A percentile compares a stretch with the other conserved stretches of the same genome.
These are phyloP conservation scores for Lasiosphaeria miniovina DNA, from an alignment of 495 filamentous ascomycete species.

Conservation along the genomic window DNA sequence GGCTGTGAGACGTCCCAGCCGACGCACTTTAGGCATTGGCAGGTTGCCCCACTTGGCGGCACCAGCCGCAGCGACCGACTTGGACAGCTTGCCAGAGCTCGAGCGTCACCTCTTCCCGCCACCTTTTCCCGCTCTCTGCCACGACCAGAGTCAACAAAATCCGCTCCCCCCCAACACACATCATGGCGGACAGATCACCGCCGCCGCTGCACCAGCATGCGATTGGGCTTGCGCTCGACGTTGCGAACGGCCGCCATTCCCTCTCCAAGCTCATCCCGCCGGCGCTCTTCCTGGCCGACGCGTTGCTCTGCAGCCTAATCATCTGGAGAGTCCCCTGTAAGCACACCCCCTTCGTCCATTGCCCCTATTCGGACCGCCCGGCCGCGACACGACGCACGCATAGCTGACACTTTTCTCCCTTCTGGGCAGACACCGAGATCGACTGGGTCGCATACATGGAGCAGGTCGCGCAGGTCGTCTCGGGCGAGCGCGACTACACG, in stretches of 20 bases:
- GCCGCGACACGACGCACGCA: background rate
- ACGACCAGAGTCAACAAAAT: constrained; percentile 8
- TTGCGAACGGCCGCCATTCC: constrained; percentile 40
- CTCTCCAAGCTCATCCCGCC: constrained; percentile 49
- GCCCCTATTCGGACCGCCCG: background rate
- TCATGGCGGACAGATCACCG: constrained; percentile 2
- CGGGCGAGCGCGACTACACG: constrained; percentile 85
- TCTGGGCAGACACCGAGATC: constrained; percentile 88
- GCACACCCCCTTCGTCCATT: constrained; percentile 22
- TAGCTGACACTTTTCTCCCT: constrained; percentile 9
- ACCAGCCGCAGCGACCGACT: too few relatives aligned
- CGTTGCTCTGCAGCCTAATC: constrained; percentile 66
- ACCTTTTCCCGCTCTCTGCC: too few relatives aligned
- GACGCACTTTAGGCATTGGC: too few relatives aligned
- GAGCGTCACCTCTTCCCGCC: too few relatives aligned
- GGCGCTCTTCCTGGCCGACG: constrained; percentile 69
- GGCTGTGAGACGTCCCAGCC: too few relatives aligned
- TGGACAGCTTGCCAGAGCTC: too few relatives aligned
- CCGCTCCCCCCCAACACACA: background rate
- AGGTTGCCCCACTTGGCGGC: too few relatives aligned
- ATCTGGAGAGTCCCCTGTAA: constrained; percentile 87
- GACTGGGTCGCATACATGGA: constrained; percentile 98
- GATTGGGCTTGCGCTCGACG: constrained; percentile 28
- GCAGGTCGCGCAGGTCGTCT: constrained; percentile 73
- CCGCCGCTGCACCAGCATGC: constrained; percentile 16